Conservation (phyloP, 352 stramenopile genomes). For the Phytopythium delawarense region DNA sequence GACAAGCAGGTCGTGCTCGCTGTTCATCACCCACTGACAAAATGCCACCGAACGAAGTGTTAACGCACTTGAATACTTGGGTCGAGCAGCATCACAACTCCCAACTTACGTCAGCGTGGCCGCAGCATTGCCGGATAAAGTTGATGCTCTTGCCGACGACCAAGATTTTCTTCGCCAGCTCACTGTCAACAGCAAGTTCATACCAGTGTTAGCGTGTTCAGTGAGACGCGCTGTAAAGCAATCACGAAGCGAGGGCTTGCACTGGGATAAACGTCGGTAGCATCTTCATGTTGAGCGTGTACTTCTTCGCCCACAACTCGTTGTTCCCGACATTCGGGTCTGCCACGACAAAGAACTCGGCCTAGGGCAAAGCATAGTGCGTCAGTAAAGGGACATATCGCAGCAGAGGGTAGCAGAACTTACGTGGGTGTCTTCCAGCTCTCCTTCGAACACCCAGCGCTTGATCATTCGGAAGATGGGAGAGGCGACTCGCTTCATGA, state of each 20-base stretch:
- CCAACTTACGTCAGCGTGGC: conserved; percentile 78
- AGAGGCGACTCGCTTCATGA: conserved; percentile 74
- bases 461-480: conserved; percentile 88
- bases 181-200: conserved; percentile 28
- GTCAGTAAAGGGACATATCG: neutral
- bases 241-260: conserved; percentile 24
- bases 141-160: conserved; percentile 98
- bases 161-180: conserved; percentile 92
- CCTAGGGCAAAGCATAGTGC: conserved; percentile 22
- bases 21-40: conserved; percentile 71
- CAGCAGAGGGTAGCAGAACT: conserved; percentile 11
- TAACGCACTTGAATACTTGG: neutral
- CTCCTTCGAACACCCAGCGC: conserved; percentile 85
- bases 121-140: conserved; percentile 96
- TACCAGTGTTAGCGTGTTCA: neutral
- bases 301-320: conserved; percentile 85
- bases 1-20: conserved; percentile 23
- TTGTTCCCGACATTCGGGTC: conserved; percentile 73
- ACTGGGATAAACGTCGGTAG: conserved; percentile 83
- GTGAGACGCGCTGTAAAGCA: neutral
- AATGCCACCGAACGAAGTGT: neutral
- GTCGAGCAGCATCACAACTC: neutral
- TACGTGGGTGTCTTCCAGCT: conserved; percentile 83
- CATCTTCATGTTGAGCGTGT: conserved; percentile 82
- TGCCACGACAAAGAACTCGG: conserved; percentile 86